These are phyloP conservation scores for Podaxis carcinomalis DNA, from an alignment of 768 basidiomycete genomes.

Conservation along the genomic window DNA sequence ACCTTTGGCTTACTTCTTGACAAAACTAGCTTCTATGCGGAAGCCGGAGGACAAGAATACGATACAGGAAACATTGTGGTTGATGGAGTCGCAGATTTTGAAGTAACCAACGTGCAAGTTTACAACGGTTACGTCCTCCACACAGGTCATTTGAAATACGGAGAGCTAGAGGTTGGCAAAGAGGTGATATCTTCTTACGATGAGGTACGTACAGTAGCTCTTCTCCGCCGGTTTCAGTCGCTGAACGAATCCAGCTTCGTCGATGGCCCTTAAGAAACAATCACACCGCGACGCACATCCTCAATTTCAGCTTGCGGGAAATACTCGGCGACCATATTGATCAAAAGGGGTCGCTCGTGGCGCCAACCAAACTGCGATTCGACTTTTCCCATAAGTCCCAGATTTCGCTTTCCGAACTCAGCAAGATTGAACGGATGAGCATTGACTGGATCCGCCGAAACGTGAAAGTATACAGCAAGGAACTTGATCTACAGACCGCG, in stretches of 20 bases:
- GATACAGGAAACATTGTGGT: conserved; percentile 95
- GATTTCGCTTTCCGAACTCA: conserved; percentile 71
- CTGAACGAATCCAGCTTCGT: conserved; percentile 52
- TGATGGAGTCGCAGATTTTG: conserved; percentile 88
- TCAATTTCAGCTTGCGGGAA: conserved; percentile 91
- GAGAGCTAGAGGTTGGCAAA: conserved; percentile 71
- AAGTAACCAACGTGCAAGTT: conserved; percentile 89
- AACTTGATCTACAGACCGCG: conserved; percentile 73
- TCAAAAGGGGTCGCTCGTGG: conserved; percentile 96
- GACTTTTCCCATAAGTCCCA: conserved; percentile 97
- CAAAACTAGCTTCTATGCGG: conserved; percentile 94
- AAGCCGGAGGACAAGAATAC: conserved; percentile 95
- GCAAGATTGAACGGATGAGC: conserved; percentile 79
- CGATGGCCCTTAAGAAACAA: conserved; percentile 96
- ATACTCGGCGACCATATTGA: conserved; percentile 96
- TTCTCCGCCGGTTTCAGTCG: not conserved
- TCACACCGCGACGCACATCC: conserved; percentile 97
- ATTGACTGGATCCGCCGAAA: conserved; percentile 89
- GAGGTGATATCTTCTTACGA: conserved; percentile 89
- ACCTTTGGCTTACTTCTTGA: conserved; percentile 87
- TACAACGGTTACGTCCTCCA: conserved; percentile 97
- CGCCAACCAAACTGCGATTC: conserved; percentile 92
- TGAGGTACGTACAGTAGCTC: conserved; percentile 48
- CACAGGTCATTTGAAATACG: conserved; percentile 87
- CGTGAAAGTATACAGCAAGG: conserved; percentile 85